phyloP scores from a whole-genome alignment of 495 filamentous ascomycete species.

The Chlorociboria aeruginascens region DNA sequence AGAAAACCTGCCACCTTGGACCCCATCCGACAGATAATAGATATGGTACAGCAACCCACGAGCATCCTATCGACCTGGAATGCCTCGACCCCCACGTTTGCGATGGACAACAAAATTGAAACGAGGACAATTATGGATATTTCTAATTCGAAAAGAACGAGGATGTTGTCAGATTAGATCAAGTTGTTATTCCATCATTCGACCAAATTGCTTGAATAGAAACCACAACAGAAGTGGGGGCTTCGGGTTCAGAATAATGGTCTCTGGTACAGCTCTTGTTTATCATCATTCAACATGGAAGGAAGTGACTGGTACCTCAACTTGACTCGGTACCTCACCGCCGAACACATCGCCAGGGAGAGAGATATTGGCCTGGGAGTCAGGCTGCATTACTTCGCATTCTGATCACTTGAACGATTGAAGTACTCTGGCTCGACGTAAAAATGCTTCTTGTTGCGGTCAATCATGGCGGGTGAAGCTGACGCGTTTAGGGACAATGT shows the following conservation, averaged over 20 bases:
- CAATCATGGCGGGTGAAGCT: too few relatives aligned
- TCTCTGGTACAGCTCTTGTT: slow-evolving; percentile 17
- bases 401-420: background rate
- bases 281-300: slow-evolving; percentile 15
- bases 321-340: background rate
- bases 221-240: slow-evolving; percentile 14
- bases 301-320: background rate
- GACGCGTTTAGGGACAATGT: too few relatives aligned
- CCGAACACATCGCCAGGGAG: background rate
- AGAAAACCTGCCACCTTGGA: too few relatives aligned
- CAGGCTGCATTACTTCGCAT: background rate
- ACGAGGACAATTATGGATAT: too few relatives aligned
- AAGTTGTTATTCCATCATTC: slow-evolving; percentile 16
- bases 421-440: background rate
- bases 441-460: background rate
- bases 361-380: background rate
- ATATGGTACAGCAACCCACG: too few relatives aligned
- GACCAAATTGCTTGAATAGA: slow-evolving; percentile 11
- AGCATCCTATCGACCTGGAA: too few relatives aligned
- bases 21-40: too few relatives aligned
- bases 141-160: too few relatives aligned
- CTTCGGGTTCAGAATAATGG: slow-evolving; percentile 11
- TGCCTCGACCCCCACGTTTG: too few relatives aligned
- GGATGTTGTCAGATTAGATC: slow-evolving; percentile 20
- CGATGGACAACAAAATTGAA: too few relatives aligned